Percentiles rank a stretch among this genome's conserved stretches.
phyloP scores from a whole-genome alignment of 2,329 filamentous ascomycete species.

The Hypoxylon sp. region DNA sequence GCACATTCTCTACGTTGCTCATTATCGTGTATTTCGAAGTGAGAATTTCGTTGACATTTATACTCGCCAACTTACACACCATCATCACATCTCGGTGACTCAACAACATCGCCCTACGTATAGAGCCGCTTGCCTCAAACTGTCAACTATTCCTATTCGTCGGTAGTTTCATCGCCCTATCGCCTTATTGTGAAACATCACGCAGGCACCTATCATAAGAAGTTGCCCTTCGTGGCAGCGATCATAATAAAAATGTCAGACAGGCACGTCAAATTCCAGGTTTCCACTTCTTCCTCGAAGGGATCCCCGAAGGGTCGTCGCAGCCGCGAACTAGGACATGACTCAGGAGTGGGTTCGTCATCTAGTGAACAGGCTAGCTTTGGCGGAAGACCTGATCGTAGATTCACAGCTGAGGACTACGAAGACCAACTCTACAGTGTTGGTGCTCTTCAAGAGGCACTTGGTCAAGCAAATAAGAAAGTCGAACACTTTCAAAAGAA shows the following conservation, averaged over 20 bases:
- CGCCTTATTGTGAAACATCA: slow-evolving; percentile 31
- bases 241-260: slow-evolving; percentile 46
- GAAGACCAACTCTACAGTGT: slow-evolving; percentile 40
- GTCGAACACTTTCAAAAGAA: slow-evolving; percentile 41
- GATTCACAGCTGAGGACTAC: slow-evolving; percentile 48
- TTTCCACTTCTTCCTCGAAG: slow-evolving; percentile 36
- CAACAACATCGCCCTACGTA: slow-evolving; percentile 22
- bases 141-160: slow-evolving; percentile 31
- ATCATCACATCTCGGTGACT: slow-evolving; percentile 12
- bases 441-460: slow-evolving; percentile 45
- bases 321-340: slow-evolving; percentile 45
- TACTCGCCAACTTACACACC: slow-evolving; percentile 11
- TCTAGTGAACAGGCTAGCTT: slow-evolving; percentile 52
- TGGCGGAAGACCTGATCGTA: slow-evolving; percentile 52
- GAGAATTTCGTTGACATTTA: slow-evolving; percentile 21
- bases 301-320: slow-evolving; percentile 36
- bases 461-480: slow-evolving; percentile 43
- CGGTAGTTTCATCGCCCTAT: slow-evolving; percentile 3
- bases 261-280: slow-evolving; percentile 48
- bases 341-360: slow-evolving; percentile 53
- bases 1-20: slow-evolving; percentile 17
- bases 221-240: slow-evolving; percentile 20
- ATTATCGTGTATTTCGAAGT: slow-evolving; percentile 12
- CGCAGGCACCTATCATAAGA: slow-evolving; percentile 25
- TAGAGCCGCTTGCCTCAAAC: slow-evolving; percentile 7